These are phyloP conservation scores for Fusarium sp. DNA, from an alignment of 2,329 filamentous ascomycete species.

Conservation along the genomic window DNA sequence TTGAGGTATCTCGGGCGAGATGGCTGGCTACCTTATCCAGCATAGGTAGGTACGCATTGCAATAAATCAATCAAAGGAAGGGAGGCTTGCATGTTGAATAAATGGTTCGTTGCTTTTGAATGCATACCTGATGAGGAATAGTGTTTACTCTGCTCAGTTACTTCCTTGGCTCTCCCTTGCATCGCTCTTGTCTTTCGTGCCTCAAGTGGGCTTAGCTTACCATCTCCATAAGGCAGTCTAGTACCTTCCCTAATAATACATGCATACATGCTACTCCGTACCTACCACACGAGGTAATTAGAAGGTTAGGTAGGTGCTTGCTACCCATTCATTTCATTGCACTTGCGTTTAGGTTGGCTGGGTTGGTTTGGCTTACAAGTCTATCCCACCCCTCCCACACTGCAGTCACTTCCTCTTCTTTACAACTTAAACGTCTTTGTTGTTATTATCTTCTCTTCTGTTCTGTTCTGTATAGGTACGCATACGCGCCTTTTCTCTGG, in stretches of 20 bases:
- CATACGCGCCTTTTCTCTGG: conserved; percentile 24
- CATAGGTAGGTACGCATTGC: background rate
- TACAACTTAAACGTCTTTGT: conserved; percentile 19
- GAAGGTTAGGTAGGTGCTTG: conserved; percentile 19
- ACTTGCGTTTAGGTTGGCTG: conserved; percentile 22
- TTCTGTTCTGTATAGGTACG: conserved; percentile 19
- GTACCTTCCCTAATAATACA: conserved; percentile 30
- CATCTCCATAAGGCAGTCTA: conserved; percentile 23
- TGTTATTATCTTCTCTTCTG: conserved; percentile 13
- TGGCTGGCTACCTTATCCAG: background rate
- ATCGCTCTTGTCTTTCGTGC: conserved; percentile 27
- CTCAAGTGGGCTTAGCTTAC: conserved; percentile 23
- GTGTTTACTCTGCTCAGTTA: conserved; percentile 22
- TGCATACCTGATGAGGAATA: conserved; percentile 22
- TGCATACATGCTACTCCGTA: conserved; percentile 3
- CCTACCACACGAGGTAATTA: conserved; percentile 17
- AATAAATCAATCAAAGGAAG: conserved; percentile 21
- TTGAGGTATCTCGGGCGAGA: conserved; percentile 10
- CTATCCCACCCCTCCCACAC: conserved; percentile 34
- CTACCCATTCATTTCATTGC: conserved; percentile 8
- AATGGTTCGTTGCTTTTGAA: conserved; percentile 17
- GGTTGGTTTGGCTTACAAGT: conserved; percentile 36
- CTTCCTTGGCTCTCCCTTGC: conserved; percentile 31
- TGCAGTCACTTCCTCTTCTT: conserved; percentile 13
- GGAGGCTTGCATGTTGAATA: conserved; percentile 21